Evolutionary conservation across 305 asterid genomes (phyloP).

Genomic region (Solanum hybrid): DNA sequence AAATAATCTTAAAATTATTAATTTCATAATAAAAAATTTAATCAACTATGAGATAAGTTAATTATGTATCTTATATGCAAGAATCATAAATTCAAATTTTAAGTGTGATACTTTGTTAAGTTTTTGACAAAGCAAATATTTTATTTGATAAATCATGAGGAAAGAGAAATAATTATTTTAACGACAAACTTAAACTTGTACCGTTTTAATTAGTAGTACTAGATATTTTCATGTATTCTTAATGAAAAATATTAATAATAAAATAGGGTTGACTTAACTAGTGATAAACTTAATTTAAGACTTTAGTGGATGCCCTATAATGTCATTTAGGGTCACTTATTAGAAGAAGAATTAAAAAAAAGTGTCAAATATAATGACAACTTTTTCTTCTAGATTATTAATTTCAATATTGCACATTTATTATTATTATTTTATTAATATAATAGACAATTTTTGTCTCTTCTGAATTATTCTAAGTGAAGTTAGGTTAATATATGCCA

Average conservation of each 20-base stretch:
- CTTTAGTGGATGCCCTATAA: background rate
- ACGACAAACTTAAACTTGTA: background rate
- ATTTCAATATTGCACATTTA: background rate
- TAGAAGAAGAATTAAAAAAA: background rate
- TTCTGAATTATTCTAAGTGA: background rate
- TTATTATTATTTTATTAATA: background rate
- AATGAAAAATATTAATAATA: background rate
- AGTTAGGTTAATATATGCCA: background rate
- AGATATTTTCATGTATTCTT: background rate
- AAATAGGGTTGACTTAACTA: background rate
- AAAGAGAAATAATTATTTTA: background rate
- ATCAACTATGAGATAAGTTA: background rate
- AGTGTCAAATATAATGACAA: background rate
- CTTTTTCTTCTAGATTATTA: background rate
- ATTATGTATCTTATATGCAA: background rate
- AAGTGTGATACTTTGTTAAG: background rate
- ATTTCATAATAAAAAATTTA: background rate
- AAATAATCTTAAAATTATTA: background rate
- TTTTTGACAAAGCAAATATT: background rate
- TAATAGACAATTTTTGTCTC: background rate
- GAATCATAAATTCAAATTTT: background rate
- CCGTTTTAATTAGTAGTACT: background rate
- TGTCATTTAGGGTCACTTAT: background rate
- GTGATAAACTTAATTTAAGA: background rate
- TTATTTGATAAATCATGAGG: background rate